A percentile compares a stretch with the other conserved stretches of the same genome.
Conservation (phyloP, 2,329 filamentous ascomycete genomes). For the Aspergillus glaucus region DNA sequence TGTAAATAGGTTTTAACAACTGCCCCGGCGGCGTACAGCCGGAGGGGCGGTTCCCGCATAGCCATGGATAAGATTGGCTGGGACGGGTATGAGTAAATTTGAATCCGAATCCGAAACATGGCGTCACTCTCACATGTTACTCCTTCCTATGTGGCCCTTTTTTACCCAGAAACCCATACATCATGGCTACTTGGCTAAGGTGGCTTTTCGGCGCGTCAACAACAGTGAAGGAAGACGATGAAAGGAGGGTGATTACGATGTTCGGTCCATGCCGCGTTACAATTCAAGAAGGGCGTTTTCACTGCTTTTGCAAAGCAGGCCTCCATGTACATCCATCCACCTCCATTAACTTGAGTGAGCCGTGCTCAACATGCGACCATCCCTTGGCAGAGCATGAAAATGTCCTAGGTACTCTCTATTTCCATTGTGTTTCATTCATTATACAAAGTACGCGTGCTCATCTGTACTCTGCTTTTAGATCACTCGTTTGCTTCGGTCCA, state of each 20-base stretch:
- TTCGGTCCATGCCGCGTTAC: background rate
- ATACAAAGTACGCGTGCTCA: background rate
- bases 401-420: background rate
- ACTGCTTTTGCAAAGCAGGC: background rate
- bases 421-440: background rate
- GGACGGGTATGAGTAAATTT: background rate
- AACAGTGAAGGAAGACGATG: background rate
- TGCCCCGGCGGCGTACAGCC: background rate
- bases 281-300: background rate
- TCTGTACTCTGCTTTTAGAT: background rate
- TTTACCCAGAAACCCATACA: background rate
- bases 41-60: background rate
- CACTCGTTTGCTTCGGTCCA: background rate
- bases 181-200: background rate
- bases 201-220: background rate
- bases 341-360: background rate
- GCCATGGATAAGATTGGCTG: slow-evolving; percentile 1
- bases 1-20: background rate
- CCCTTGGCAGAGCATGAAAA: background rate
- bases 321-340: background rate
- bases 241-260: background rate
- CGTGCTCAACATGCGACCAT: background rate
- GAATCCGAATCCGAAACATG: background rate
- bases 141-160: background rate
- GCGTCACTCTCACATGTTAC: background rate